Base-by-base conservation (phyloP, 2,329 filamentous ascomycete genomes). In the Alternaria longipes region DNA sequence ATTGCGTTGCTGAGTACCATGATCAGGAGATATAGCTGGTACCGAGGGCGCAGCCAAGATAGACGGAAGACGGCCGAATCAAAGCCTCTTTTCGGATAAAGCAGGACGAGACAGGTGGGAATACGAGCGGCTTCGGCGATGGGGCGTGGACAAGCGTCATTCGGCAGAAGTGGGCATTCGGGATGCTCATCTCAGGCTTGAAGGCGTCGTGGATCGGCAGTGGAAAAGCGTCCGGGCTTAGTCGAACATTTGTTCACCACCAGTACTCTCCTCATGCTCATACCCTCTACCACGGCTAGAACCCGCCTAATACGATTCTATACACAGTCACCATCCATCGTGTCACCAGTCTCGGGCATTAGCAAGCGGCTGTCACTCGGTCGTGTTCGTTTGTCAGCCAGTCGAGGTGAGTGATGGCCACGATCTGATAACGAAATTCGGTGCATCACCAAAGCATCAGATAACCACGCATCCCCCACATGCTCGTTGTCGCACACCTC, bases 361-460 rank as follows among this genome's bases (percentile, higher is more conserved):
- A 30, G 42, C 54, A 51, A 26, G 57, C 62, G 51, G 59, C 64
- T 64, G 66, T 63, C 64, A 45, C 61, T 71, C 62, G 45, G 71
- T 65, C 54, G 46, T 41, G 38, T 42, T 47, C 28, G 52, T 52
- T 61, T 55, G 64, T 51, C 70, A 57, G 59, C 54, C 44, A 44
- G 42, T 46, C 61, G 30, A 63, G 61, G 71, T 72, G 58, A 66
- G 69, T 54, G 42, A 34, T 61, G 53, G 53, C 69, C 67, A 66
- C 70, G 58, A 75, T 75, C 73, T 70, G 71, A 75, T 74, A 72
- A 73, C 41, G 47, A 58, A 60, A 64, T 54, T 64, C 32, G 58
- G 53, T 52, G 49, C 49, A 58, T 42, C 30, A 40, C 12, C 53
- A 24, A 57, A 56, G 49, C 59, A 64, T 64, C 61, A 64, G 61